Evolutionary conservation across 2,329 filamentous ascomycete species (phyloP).

Genomic region (Monosporascus ibericus): DNA sequence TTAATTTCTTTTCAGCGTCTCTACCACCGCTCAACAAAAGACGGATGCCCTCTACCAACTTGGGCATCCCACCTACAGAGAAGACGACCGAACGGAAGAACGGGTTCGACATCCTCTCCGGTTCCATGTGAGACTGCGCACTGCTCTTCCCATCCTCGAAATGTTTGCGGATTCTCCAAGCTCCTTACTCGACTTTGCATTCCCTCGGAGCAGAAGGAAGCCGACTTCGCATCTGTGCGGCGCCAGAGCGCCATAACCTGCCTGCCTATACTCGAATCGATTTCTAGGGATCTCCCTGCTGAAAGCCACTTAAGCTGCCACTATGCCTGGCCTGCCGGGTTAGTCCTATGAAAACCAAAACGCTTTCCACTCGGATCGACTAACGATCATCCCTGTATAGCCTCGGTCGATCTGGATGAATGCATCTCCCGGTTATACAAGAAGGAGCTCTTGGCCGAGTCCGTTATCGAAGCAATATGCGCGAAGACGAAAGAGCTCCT

Average conservation of each 20-base stretch:
- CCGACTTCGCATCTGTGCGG: constrained; percentile 5
- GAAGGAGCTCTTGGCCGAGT: constrained; percentile 94
- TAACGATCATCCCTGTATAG: constrained; percentile 36
- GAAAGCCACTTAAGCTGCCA: constrained; percentile 19
- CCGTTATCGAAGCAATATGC: constrained; percentile 97
- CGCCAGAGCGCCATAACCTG: not conserved
- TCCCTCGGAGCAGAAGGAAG: constrained; percentile 27
- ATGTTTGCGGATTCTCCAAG: constrained; percentile 27
- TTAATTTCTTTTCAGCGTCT: too few species aligned
- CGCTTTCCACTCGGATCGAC: constrained; percentile 5
- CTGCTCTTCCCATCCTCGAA: constrained; percentile 17
- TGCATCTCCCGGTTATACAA: constrained; percentile 96
- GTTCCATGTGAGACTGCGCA: constrained; percentile 22
- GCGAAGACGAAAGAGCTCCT: constrained; percentile 97
- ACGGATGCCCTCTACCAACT: too few species aligned
- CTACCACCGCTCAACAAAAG: too few species aligned
- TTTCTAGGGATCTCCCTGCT: constrained; percentile 2
- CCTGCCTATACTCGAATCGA: constrained; percentile 6
- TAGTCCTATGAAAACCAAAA: constrained; percentile 17
- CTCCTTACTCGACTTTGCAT: constrained; percentile 25
- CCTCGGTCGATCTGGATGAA: constrained; percentile 96
- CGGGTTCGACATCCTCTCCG: constrained; percentile 6
- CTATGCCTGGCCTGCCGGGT: constrained; percentile 54
- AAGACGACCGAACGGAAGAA: not conserved
- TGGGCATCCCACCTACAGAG: not conserved